A percentile compares a stretch with the other conserved stretches of the same genome.
These are phyloP conservation scores for Artemisia princeps DNA, from an alignment of 140 eudicot species.

Conservation along the genomic window DNA sequence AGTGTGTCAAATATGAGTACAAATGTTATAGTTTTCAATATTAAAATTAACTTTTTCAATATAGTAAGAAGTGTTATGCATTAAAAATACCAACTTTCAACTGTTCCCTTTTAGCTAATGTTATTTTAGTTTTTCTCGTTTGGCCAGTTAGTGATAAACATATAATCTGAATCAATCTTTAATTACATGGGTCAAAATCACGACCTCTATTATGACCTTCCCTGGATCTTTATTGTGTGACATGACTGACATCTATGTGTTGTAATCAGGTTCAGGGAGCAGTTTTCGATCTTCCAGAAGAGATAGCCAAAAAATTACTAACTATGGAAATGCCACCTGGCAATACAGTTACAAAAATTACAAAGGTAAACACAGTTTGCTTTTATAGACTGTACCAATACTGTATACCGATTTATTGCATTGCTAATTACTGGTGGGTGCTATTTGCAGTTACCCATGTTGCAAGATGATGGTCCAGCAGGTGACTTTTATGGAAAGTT, in stretches of 20 bases:
- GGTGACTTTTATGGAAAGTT: slow-evolving; percentile 75
- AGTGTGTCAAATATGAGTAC: no score
- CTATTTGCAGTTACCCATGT: slow-evolving; percentile 62
- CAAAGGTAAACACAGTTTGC: slow-evolving; percentile 30
- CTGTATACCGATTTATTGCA: background rate
- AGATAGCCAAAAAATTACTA: slow-evolving; percentile 71
- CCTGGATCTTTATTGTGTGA: background rate
- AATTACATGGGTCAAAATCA: no score
- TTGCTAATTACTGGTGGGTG: slow-evolving; percentile 16
- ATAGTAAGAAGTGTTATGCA: no score
- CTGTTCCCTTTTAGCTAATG: no score
- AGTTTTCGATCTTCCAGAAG: slow-evolving; percentile 94
- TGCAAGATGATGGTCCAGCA: slow-evolving; percentile 93
- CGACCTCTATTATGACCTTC: background rate
- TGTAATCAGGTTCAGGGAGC: slow-evolving; percentile 75
- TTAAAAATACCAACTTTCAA: no score
- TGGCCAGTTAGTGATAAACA: no score
- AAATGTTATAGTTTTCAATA: no score
- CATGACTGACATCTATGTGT: background rate
- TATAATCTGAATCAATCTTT: no score
- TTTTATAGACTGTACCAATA: background rate
- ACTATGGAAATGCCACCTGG: slow-evolving; percentile 76
- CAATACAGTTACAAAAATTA: slow-evolving; percentile 61
- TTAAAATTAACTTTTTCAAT: no score
- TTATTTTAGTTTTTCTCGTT: no score